Evolutionary conservation across 2,329 filamentous ascomycete genomes (phyloP), one percentile per base, ranked within the genome.

Genomic region (Colletotrichum acutatum): DNA sequence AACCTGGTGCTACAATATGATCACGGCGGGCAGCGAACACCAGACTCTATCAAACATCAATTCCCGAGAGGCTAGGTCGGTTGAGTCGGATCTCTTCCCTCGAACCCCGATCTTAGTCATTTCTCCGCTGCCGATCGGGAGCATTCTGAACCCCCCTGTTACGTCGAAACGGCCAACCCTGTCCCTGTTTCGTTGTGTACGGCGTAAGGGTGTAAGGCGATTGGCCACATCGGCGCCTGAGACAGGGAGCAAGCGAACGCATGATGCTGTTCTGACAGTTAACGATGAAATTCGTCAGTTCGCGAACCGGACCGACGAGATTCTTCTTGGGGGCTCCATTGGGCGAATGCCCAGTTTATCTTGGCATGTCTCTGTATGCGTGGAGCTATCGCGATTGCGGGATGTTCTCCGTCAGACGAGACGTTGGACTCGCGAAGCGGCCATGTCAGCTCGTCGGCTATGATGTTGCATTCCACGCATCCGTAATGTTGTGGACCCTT

Each of bases 221-320:
- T 58, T 65, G 37, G 60, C 5, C 26, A 24, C 19, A 12, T 53
- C n/a, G 11, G n/a, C 2, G 1, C 16, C 59, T 67, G 63, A 57
- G 46, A 67, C 68, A 61, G 42, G 49, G 19, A 16, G 52, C 28
- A 32, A 19, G 14, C 46, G 22, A 54, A 34, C 46, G 68, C 42
- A 57, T 61, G 57, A 68, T 16, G n/a, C 19, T n/a, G 26, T 68
- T 30, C 63, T 61, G 63, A 68, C 26, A 61, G n/a, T 61, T 37
- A 14, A 61, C 49, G 49, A 42, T 32, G 37, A 65, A 16, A 46
- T 52, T 46, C 26, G 5, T 59, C 42, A 42, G 9, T 59, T 54
- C 42, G 12, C 30, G 54, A 30, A 24, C 9, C 42, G 53, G 30
- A 16, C 53, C 61, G 28, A 34, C 8, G 4, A 34, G 0, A 7